phyloP scores from a whole-genome alignment of 495 filamentous ascomycete genomes.

The Niebla homalea region DNA sequence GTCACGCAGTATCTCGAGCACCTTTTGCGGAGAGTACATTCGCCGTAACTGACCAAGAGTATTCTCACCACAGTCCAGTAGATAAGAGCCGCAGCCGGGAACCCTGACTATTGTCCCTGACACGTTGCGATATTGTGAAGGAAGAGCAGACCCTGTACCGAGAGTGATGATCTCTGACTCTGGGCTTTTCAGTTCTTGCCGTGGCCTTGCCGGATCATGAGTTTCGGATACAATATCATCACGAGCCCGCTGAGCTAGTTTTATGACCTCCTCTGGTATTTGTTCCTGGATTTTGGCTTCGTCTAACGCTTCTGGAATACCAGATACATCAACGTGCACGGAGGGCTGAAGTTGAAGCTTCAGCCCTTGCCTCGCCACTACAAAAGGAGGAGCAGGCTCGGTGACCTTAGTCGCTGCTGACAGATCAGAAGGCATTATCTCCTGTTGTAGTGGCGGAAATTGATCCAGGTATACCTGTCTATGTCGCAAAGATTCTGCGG shows the following conservation, averaged over 20 bases:
- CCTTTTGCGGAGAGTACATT: slow-evolving; percentile 45
- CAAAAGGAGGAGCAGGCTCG: slow-evolving; percentile 14
- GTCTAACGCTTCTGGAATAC: slow-evolving; percentile 40
- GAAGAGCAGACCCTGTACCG: slow-evolving; percentile 78
- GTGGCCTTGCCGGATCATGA: slow-evolving; percentile 24
- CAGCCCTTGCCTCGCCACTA: slow-evolving; percentile 33
- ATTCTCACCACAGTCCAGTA: slow-evolving; percentile 87
- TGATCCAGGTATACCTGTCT: slow-evolving; percentile 53
- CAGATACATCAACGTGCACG: slow-evolving; percentile 37
- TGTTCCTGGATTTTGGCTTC: slow-evolving; percentile 23
- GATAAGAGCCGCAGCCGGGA: slow-evolving; percentile 68
- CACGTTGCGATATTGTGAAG: slow-evolving; percentile 91
- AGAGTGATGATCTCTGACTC: slow-evolving; percentile 75
- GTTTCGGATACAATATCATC: slow-evolving; percentile 25
- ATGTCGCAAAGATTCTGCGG: slow-evolving; percentile 48
- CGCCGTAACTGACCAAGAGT: slow-evolving; percentile 85
- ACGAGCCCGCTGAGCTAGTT: slow-evolving; percentile 36
- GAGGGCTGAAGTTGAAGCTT: slow-evolving; percentile 53
- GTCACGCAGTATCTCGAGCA: slow-evolving; percentile 58
- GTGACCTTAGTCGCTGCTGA: not conserved
- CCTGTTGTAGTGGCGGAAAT: slow-evolving; percentile 51
- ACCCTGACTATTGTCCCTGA: slow-evolving; percentile 74
- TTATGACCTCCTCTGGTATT: slow-evolving; percentile 33
- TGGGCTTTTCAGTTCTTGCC: slow-evolving; percentile 44
- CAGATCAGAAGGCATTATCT: slow-evolving; percentile 34